phyloP scores from a whole-genome alignment of 2,329 filamentous ascomycete genomes.

The Rugonectria rugulosa region DNA sequence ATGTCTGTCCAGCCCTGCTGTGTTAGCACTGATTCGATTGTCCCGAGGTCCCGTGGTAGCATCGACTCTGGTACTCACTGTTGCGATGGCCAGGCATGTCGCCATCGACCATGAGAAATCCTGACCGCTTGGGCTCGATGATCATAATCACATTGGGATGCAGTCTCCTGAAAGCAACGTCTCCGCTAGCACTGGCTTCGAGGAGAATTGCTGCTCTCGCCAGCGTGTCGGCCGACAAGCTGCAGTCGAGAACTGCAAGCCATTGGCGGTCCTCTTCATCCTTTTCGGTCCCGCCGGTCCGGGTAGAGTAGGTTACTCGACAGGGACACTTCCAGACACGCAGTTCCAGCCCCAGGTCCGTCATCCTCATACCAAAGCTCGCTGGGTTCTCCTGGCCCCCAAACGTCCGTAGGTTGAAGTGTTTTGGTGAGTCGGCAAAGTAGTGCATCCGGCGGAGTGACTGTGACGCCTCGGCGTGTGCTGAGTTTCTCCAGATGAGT shows the following conservation, averaged over 20 bases:
- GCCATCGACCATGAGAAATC: conserved; percentile 20
- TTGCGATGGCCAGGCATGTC: conserved; percentile 16
- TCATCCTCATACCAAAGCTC: conserved; percentile 33
- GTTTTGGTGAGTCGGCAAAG: conserved; percentile 34
- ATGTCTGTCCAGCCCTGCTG: conserved; percentile 22
- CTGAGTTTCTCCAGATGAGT: conserved; percentile 40
- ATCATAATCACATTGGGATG: conserved; percentile 38
- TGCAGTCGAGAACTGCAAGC: conserved; percentile 40
- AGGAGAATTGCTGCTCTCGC: conserved; percentile 37
- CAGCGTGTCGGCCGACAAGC: conserved; percentile 36
- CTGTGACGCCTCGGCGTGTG: conserved; percentile 12
- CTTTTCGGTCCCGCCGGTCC: conserved; percentile 31
- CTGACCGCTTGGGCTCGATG: conserved; percentile 30
- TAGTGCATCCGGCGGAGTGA: conserved; percentile 33
- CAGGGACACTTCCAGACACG: conserved; percentile 39
- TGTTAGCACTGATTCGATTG: conserved; percentile 2
- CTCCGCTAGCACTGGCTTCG: conserved; percentile 30
- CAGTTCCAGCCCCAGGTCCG: conserved; percentile 34
- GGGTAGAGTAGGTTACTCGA: conserved; percentile 31
- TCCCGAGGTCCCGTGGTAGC: neutral
- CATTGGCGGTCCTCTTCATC: conserved; percentile 31
- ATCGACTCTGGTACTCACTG: conserved; percentile 9
- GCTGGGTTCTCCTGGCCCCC: conserved; percentile 35
- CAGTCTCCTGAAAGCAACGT: conserved; percentile 30
- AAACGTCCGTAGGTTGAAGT: conserved; percentile 38